A percentile compares a stretch with the other conserved stretches of the same genome.
Evolutionary conservation across 2,329 filamentous ascomycete species (phyloP).

Genomic region (Coccinonectria pachysandricola): DNA sequence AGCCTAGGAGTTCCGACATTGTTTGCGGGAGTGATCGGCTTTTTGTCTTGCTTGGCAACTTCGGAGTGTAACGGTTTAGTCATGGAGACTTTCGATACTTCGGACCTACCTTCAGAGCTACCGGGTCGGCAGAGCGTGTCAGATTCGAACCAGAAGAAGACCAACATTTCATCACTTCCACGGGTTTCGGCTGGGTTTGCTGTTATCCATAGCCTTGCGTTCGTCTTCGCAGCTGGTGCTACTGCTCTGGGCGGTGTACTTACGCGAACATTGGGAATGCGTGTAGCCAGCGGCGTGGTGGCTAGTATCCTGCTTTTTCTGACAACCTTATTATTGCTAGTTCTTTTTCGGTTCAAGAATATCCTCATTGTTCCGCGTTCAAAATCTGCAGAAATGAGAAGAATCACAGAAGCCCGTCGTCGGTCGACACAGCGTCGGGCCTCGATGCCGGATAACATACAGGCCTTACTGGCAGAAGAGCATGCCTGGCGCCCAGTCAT

Average conservation of each 20-base stretch:
- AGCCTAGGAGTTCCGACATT: slow-evolving; percentile 54
- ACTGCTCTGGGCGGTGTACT: slow-evolving; percentile 59
- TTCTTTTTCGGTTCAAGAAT: slow-evolving; percentile 54
- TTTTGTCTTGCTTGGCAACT: slow-evolving; percentile 62
- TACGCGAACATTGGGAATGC: slow-evolving; percentile 55
- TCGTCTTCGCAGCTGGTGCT: slow-evolving; percentile 57
- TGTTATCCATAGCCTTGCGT: slow-evolving; percentile 58
- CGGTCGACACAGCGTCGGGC: slow-evolving; percentile 36
- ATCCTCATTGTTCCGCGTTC: slow-evolving; percentile 60
- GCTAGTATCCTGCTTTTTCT: slow-evolving; percentile 56
- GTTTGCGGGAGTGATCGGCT: slow-evolving; percentile 57
- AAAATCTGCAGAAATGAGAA: slow-evolving; percentile 44
- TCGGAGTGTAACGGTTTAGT: slow-evolving; percentile 67
- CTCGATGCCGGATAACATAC: slow-evolving; percentile 28
- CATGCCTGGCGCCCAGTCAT: slow-evolving; percentile 59
- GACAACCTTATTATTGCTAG: slow-evolving; percentile 50
- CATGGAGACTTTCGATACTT: slow-evolving; percentile 77
- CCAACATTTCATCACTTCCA: slow-evolving; percentile 68
- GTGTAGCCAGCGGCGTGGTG: slow-evolving; percentile 56
- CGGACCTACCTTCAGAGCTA: slow-evolving; percentile 64
- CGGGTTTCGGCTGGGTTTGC: slow-evolving; percentile 63
- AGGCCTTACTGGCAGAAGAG: slow-evolving; percentile 37
- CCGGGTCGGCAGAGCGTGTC: slow-evolving; percentile 40
- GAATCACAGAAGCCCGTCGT: slow-evolving; percentile 37
- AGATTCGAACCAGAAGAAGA: slow-evolving; percentile 34